Evolutionary conservation across 768 basidiomycete genomes (phyloP).

Genomic region (Naganishia vaughanmartiniae): DNA sequence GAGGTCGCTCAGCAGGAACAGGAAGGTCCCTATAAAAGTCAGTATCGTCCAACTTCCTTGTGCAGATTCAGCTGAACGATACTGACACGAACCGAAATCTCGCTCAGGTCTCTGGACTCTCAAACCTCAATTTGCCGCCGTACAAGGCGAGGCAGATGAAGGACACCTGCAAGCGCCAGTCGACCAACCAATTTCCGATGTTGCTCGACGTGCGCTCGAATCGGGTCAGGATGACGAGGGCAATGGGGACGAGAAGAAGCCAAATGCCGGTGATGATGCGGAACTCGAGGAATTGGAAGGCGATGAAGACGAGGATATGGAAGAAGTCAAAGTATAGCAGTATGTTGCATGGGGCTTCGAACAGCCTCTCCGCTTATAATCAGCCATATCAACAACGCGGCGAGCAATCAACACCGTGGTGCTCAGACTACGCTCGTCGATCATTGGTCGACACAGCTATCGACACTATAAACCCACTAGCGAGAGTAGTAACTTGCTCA

Average conservation of each 20-base stretch:
- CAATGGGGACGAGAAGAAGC: constrained; percentile 10
- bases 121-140: constrained; percentile 14
- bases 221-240: not conserved
- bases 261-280: constrained; percentile 12
- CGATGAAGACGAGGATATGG: constrained; percentile 30
- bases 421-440: no score
- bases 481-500: no score
- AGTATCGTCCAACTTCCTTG: not conserved
- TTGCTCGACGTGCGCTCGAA: constrained; percentile 2
- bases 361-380: no score
- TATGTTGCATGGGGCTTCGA: not conserved
- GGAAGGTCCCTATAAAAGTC: constrained; percentile 24
- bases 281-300: constrained; percentile 23
- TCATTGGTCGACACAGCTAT: no score
- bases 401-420: no score
- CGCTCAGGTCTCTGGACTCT: constrained; percentile 18
- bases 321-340: constrained; percentile 19
- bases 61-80: not conserved
- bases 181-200: constrained; percentile 20
- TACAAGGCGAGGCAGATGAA: constrained; percentile 24
- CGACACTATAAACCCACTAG: no score
- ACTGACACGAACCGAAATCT: not conserved
- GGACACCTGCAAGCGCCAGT: constrained; percentile 17
- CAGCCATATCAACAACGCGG: no score
- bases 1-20: constrained; percentile 22